phyloP scores from a whole-genome alignment of 495 filamentous ascomycete genomes.

The Choiromyces venosus region DNA sequence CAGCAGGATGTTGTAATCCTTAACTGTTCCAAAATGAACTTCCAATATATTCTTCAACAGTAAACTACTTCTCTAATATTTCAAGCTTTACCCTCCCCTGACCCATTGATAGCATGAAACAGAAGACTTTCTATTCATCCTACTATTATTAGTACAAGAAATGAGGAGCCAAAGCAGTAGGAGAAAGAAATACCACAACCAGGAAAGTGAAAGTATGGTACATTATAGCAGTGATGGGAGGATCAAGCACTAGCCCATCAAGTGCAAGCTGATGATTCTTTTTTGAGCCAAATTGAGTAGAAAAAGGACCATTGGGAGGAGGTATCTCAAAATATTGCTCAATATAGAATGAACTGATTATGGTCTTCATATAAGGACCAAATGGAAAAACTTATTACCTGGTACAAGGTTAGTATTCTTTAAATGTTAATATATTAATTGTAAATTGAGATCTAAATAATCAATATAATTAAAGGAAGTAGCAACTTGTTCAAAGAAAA shows the following conservation, averaged over 20 bases:
- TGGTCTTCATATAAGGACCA: not conserved
- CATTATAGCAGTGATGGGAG: slow-evolving; percentile 1
- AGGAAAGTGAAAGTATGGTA: not conserved
- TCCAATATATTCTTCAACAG: no score
- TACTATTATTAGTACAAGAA: no score
- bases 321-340: not conserved
- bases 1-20: no score
- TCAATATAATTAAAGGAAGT: not conserved
- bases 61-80: no score
- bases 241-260: not conserved
- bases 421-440: not conserved
- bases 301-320: not conserved
- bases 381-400: not conserved
- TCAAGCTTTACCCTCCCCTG: no score
- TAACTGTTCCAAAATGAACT: no score
- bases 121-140: no score
- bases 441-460: not conserved
- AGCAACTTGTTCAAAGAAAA: not conserved
- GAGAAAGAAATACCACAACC: no score
- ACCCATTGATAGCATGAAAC: no score
- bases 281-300: not conserved
- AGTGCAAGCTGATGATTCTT: slow-evolving; percentile 1
- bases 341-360: not conserved
- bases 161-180: no score
- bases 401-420: not conserved